Percentiles rank a stretch among this genome's conserved stretches.
phyloP scores from a whole-genome alignment of 1,284 basidiomycete genomes.

The Austroboletus niveus region DNA sequence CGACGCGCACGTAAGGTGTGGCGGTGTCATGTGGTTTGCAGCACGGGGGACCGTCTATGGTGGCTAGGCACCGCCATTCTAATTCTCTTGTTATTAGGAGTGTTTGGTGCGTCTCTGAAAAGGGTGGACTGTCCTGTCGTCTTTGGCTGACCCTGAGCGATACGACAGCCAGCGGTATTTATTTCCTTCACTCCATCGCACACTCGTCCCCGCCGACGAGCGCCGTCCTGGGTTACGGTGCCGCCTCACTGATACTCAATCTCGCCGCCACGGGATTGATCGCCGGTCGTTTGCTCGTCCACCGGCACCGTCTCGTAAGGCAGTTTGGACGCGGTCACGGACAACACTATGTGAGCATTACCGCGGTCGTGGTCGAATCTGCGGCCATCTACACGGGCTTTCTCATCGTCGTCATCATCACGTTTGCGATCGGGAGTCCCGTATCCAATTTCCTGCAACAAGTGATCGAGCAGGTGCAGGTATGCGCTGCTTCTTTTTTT shows the following conservation, averaged over 20 bases:
- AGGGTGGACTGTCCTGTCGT: background rate
- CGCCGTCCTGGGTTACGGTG: constrained; percentile 5
- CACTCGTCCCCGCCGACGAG: background rate
- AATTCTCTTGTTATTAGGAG: background rate
- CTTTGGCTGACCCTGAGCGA: background rate
- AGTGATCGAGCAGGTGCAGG: constrained; percentile 10
- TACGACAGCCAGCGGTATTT: constrained; percentile 2
- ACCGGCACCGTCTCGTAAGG: constrained; percentile 5
- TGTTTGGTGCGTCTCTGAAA: constrained; percentile 9
- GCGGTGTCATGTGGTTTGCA: constrained; percentile 14
- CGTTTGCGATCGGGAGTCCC: constrained; percentile 4
- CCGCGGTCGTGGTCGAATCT: constrained; percentile 11
- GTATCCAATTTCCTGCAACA: constrained; percentile 5
- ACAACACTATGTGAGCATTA: constrained; percentile 4
- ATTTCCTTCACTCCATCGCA: constrained; percentile 4
- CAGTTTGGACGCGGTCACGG: constrained; percentile 9
- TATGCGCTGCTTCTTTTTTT: constrained; percentile 1
- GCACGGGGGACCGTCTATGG: constrained; percentile 3
- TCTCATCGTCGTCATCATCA: constrained; percentile 7
- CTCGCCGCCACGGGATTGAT: constrained; percentile 13
- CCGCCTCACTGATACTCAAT: constrained; percentile 12
- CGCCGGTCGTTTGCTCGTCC: constrained; percentile 8
- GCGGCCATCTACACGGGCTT: constrained; percentile 12
- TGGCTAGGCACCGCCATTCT: constrained; percentile 4
- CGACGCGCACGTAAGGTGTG: constrained; percentile 9